Evolutionary conservation across 164 flowering plant species (phyloP).

Genomic region (Kalanchoe fedtschenkoi): DNA sequence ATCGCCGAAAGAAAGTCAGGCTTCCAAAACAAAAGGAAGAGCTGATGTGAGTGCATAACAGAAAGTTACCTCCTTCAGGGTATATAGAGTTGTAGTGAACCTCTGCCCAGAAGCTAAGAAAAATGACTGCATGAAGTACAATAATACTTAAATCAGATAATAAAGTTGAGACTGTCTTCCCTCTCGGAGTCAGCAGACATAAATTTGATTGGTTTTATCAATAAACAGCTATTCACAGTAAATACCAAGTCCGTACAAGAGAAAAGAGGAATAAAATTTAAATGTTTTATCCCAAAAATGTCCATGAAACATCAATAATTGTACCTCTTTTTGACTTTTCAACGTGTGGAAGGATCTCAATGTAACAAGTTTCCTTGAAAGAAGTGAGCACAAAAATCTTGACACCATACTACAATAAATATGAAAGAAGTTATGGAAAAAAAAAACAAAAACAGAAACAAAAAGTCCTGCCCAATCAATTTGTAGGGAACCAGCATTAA

Average conservation of each 20-base stretch:
- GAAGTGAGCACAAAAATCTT: constrained; percentile 41
- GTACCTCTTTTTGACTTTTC: constrained; percentile 29
- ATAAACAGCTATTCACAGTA: neutral
- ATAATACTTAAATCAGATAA: neutral
- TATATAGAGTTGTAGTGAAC: constrained; percentile 59
- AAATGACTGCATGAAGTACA: constrained; percentile 33
- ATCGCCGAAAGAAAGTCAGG: neutral
- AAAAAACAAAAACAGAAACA: neutral
- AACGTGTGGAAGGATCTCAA: constrained; percentile 34
- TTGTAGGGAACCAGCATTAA: neutral
- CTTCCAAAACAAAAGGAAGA: neutral
- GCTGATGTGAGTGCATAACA: neutral
- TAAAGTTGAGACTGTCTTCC: neutral
- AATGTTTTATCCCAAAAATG: neutral
- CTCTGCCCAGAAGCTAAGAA: constrained; percentile 63
- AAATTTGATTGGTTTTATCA: neutral
- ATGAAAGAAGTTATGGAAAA: neutral
- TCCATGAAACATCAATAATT: neutral
- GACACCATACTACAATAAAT: constrained; percentile 33
- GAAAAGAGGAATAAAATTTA: neutral
- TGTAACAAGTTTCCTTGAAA: constrained; percentile 41
- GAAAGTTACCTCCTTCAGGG: constrained; percentile 40
- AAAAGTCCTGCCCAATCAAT: neutral
- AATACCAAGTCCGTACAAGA: neutral
- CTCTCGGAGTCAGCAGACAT: neutral